Evolutionary conservation across 2,329 filamentous ascomycete genomes (phyloP).

Genomic region (Kalaharituber pfeilii): DNA sequence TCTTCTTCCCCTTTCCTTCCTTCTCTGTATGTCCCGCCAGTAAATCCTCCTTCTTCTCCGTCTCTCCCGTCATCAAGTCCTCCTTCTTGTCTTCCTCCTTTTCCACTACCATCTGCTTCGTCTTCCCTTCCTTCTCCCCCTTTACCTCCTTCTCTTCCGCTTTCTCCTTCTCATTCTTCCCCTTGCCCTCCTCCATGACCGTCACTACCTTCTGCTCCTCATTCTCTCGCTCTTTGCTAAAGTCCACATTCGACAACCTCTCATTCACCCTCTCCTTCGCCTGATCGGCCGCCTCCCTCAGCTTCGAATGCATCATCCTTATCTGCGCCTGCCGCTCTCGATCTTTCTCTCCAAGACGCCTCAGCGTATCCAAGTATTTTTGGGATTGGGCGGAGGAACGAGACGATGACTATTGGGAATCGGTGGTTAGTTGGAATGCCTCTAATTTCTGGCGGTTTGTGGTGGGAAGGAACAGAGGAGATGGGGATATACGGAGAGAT

Average conservation of each 20-base stretch:
- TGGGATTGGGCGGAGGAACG: not conserved
- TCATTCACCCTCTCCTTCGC: not conserved
- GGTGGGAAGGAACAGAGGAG: constrained; percentile 12
- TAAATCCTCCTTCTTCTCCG: constrained; percentile 7
- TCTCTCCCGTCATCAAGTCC: constrained; percentile 19
- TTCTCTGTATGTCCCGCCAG: constrained; percentile 4
- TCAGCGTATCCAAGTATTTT: not conserved
- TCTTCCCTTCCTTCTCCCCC: not conserved
- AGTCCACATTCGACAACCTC: not conserved
- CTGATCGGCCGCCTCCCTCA: not conserved
- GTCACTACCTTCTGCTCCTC: not conserved
- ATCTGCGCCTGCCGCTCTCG: not conserved
- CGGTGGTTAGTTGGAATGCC: not conserved
- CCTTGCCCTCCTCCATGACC: not conserved
- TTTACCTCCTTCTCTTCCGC: not conserved
- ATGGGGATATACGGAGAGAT: too few species aligned
- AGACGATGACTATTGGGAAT: not conserved
- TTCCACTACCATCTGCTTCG: not conserved
- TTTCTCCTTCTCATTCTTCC: not conserved
- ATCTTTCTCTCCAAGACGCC: not conserved
- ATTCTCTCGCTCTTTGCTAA: not conserved
- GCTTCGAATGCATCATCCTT: not conserved
- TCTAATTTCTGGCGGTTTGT: constrained; percentile 15
- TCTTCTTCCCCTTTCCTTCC: constrained; percentile 23
- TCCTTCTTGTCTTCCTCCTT: not conserved